These are phyloP conservation scores for Gymnopilus dilepis DNA, from an alignment of 768 basidiomycete species.

Conservation along the genomic window DNA sequence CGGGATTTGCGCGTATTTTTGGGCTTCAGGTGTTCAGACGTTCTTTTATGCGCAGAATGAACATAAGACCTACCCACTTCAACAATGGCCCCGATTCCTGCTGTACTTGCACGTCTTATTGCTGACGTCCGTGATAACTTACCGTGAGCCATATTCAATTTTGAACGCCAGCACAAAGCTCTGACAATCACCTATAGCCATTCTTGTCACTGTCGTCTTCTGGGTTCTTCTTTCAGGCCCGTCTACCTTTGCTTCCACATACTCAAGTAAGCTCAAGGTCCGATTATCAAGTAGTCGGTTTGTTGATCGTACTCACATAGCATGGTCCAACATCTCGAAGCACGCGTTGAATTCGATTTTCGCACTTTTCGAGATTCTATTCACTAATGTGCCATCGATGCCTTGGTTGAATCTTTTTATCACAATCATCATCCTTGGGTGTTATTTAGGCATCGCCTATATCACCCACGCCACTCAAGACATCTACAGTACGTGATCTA, in stretches of 20 bases:
- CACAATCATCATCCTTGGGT: conserved; percentile 53
- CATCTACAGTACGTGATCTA: conserved; percentile 58
- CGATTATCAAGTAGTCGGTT: too few relatives aligned
- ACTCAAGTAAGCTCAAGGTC: conserved; percentile 37
- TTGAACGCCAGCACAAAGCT: neutral
- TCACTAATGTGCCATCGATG: conserved; percentile 53
- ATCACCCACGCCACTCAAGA: conserved; percentile 62
- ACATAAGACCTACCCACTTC: conserved; percentile 54
- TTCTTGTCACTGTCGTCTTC: conserved; percentile 68
- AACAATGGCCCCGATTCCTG: conserved; percentile 58
- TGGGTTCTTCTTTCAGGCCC: conserved; percentile 61
- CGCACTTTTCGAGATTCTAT: conserved; percentile 59
- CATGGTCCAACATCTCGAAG: conserved; percentile 61
- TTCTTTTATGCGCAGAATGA: conserved; percentile 37
- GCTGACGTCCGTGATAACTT: conserved; percentile 54
- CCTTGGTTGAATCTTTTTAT: conserved; percentile 56
- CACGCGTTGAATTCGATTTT: conserved; percentile 64
- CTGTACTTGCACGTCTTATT: conserved; percentile 63
- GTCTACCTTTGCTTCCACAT: conserved; percentile 45
- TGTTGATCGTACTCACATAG: conserved; percentile 32
- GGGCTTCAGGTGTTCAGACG: conserved; percentile 62
- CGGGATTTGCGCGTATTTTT: conserved; percentile 67
- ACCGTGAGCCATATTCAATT: conserved; percentile 49
- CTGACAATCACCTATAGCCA: conserved; percentile 42
- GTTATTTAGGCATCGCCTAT: conserved; percentile 70